Evolutionary conservation across 345 rosid species (phyloP).

Genomic region (Eucalyptus regnans): DNA sequence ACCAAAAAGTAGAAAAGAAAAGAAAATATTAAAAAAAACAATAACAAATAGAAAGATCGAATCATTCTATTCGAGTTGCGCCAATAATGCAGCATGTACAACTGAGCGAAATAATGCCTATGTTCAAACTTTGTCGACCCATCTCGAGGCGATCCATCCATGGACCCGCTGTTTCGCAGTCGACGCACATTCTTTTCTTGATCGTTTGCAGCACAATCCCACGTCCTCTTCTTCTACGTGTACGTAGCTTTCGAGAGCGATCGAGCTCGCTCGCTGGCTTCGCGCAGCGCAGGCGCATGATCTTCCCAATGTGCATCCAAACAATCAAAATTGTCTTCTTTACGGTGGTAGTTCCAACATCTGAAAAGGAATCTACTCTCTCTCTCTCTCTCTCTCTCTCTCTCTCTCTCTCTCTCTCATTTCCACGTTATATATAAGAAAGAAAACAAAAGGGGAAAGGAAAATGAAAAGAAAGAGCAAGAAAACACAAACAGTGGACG

Average conservation of each 20-base stretch:
- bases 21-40: not conserved
- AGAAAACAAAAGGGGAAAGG: conserved; percentile 7
- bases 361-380: conserved; percentile 13
- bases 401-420: not conserved
- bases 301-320: not conserved
- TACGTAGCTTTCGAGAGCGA: not conserved
- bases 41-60: not conserved
- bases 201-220: not conserved
- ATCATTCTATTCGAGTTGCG: not conserved
- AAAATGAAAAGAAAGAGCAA: conserved; percentile 9
- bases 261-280: too few relatives aligned
- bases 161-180: not conserved
- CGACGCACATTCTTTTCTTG: not conserved
- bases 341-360: conserved; percentile 11
- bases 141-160: not conserved
- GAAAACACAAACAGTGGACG: not conserved
- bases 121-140: not conserved
- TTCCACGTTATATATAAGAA: not conserved
- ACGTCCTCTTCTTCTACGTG: not conserved
- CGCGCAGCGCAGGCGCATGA: not conserved
- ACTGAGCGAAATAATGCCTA: not conserved
- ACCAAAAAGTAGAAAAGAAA: not conserved
- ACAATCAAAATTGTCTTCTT: conserved; percentile 2
- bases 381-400: not conserved
- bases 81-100: not conserved